Evolutionary conservation across 2,329 filamentous ascomycete genomes (phyloP), one percentile per base, ranked within the genome.

Genomic region (Ophiosphaerella narmari): DNA sequence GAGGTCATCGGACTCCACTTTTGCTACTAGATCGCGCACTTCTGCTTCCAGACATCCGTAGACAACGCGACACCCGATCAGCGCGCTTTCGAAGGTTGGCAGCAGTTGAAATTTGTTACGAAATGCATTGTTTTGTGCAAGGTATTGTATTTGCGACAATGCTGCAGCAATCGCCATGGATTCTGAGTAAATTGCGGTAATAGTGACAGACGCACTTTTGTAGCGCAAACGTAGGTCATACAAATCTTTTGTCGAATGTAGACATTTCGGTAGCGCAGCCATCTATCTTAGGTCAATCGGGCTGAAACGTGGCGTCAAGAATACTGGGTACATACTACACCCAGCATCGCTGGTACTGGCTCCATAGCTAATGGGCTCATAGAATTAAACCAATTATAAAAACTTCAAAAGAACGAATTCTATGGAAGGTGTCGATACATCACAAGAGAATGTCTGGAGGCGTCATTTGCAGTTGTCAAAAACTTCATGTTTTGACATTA

Each of bases 151-250:
- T 48, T 71, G 70, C 4, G 62, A 62, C 2, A 72, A 47, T 2
- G 66, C 68, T 7, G 70, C 68, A 0, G 68, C 67, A 14, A 71
- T 62, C 35, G 70, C 61, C 55, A 68, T 66, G 4, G 66, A 67
- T 42, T 72, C 70, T 14, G 66, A 60, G 43, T 71, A 71, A 34
- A 72, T 68, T 16, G 67, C 59, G 5, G 63, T 65, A 39, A 72
- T 71, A 7, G 66, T 59, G 2, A 64, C 23, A 7, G 62, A 63
- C 8, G 70, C 69, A 48, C 71, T 63, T 33, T 67, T 62, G 53
- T 66, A 72, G 7, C 57, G 64, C 8, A 52, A 46, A 37, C 65
- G 65, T 3, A 73, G 51, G 41, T 66, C 60, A 47, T 70, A 66
- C 14, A 70, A 59, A 7, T 60, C 47, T 41, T 71, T 70, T 4